Evolutionary conservation across 768 basidiomycete species (phyloP).

Genomic region (Coprinopsis sp.): DNA sequence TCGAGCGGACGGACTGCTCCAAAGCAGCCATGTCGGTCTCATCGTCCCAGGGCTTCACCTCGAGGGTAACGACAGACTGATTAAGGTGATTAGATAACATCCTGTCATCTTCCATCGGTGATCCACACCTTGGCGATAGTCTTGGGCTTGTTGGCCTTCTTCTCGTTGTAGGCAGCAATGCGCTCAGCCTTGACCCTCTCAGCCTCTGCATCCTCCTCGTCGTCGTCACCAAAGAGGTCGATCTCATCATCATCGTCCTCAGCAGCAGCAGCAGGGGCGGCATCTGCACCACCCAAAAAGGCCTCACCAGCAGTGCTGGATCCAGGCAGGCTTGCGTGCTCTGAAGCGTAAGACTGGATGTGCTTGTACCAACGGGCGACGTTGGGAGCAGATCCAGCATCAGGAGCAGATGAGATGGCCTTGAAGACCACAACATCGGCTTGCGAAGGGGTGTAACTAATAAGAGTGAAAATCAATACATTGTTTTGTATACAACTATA

Average conservation of each 20-base stretch:
- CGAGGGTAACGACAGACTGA: constrained; percentile 95
- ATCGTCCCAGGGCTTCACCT: constrained; percentile 99
- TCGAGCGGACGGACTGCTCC: constrained; percentile 78
- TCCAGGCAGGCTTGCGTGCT: constrained; percentile 76
- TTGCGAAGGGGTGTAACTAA: constrained; percentile 87
- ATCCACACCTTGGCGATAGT: constrained; percentile 72
- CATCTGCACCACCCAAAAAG: constrained; percentile 52
- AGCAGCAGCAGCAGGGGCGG: constrained; percentile 42
- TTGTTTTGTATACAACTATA: background rate
- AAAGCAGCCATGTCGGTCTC: constrained; percentile 94
- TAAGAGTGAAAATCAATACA: constrained; percentile 12
- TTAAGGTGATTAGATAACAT: constrained; percentile 1
- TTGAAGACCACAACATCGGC: constrained; percentile 93
- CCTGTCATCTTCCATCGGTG: constrained; percentile 2
- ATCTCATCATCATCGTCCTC: constrained; percentile 66
- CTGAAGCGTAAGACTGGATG: constrained; percentile 80
- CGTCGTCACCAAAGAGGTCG: constrained; percentile 80
- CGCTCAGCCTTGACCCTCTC: constrained; percentile 89
- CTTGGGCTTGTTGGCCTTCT: constrained; percentile 91
- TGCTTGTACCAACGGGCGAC: constrained; percentile 91
- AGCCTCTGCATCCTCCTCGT: constrained; percentile 80
- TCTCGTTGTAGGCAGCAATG: constrained; percentile 87
- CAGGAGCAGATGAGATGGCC: constrained; percentile 63
- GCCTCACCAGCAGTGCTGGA: constrained; percentile 78
- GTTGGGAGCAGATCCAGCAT: constrained; percentile 62